Base-by-base conservation (phyloP, 2,329 filamentous ascomycete species). In the Epichloe coenophiala region DNA sequence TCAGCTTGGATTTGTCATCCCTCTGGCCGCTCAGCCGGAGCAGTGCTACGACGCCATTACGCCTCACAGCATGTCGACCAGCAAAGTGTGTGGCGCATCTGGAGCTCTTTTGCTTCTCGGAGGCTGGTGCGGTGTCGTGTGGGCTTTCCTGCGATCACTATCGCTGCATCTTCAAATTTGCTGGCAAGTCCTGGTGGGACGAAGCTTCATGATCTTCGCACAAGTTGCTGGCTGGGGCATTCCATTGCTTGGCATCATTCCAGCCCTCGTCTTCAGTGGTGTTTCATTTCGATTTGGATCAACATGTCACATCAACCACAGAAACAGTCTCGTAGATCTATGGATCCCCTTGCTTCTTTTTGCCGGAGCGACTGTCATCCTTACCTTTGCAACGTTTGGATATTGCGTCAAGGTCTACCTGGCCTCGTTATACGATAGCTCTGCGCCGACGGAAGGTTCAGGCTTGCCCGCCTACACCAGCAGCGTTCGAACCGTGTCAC, bases 391-490 rank as follows among this genome's bases (percentile, higher is more conserved):
- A 42, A 97, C 93, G 5, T 91, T 89, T 68, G 81, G 75, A 13
- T 97, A 98, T 71, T 97, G 93, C 65, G 85, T 95, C 68, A 89
- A 95, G 63, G 88, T 98, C 46, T 98, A 97, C 64, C 74, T 98
- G 50, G 84, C 83, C 51, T 90, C 90, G 27, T 74, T 95, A 50
- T 77, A 81, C 54, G 88, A 95, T 64, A 81, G 80, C 58, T 77
- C 80, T 50, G 72, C 77, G 37, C 82, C 83, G 4, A 88, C 85
- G 0, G 82, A 83, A 47, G 81, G 77, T 59, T 88, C 86, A 3
- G 78, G 76, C 33, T 71, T 94, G 35, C 86, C 87, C 0, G 59
- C 61, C 13, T 90, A 90, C 68, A 77, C 78, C 12, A 81, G 79
- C 61, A 95, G 88, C 64, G 71, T 90, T 51, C 79, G 79, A 55